Conservation (phyloP, 2,329 filamentous ascomycete species). For the Xylogone sp. region DNA sequence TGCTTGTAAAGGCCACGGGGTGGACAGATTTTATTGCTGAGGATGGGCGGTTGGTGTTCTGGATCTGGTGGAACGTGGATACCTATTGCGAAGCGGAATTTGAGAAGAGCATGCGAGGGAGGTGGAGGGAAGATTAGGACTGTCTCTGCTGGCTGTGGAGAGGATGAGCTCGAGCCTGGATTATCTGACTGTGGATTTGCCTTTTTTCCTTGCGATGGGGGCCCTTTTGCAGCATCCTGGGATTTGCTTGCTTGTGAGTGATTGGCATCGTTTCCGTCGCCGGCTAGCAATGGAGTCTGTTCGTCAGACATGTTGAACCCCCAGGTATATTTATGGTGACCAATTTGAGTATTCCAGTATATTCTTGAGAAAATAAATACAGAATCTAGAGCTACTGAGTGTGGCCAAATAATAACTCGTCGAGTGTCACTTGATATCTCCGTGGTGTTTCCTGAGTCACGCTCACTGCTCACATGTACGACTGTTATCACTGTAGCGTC, state of each 20-base stretch:
- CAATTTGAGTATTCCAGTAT: too few species aligned
- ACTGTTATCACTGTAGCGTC: too few species aligned
- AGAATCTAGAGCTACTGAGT: too few species aligned
- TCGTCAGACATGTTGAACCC: neutral
- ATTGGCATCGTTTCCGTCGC: neutral
- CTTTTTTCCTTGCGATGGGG: neutral
- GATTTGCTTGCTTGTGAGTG: neutral
- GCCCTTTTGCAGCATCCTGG: neutral
- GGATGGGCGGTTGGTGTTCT: constrained; percentile 13
- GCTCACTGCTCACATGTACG: too few species aligned
- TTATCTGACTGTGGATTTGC: neutral
- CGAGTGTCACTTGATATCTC: too few species aligned
- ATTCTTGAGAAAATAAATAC: too few species aligned
- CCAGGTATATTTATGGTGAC: too few species aligned
- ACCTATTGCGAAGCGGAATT: constrained; percentile 20
- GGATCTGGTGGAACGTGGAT: constrained; percentile 11
- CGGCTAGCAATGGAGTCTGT: neutral
- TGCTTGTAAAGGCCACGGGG: constrained; percentile 32
- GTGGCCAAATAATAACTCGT: too few species aligned
- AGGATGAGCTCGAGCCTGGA: too few species aligned
- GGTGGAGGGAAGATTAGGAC: neutral
- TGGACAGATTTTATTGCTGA: constrained; percentile 8
- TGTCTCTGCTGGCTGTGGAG: neutral
- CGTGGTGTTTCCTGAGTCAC: too few species aligned
- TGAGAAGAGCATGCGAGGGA: constrained; percentile 12